Evolutionary conservation across 1,139 yeast species (phyloP), one percentile per base, ranked within the genome.

Genomic region (Debaryomyces nepalensis): DNA sequence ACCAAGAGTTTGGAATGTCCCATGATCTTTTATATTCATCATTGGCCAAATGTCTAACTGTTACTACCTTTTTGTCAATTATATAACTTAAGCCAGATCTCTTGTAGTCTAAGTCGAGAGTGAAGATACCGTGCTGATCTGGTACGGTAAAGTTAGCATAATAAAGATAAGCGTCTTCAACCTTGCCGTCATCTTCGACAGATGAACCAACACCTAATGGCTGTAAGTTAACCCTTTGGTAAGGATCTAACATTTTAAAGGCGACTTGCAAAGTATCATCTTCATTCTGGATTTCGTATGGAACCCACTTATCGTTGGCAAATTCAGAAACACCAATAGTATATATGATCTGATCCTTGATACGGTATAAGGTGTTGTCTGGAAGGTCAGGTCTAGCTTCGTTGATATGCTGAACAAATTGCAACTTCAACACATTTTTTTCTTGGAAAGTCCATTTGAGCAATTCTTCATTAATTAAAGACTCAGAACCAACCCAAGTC

Each of bases 81-180:
- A 93, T 64, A 63, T 73, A 89, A 22, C 87, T 75, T 52, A 77
- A 73, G 6, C 98, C 98, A n/a, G 80, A 72, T 58, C 96, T 82
- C 63, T 80, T 79, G 70, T 91, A 91, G 55, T 86, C 86, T 39
- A 87, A 75, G 49, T 79, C 78, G 64, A 89, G 89, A 3, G 97
- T 88, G 67, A 90, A 95, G 79, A 93, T 87, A 44, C 99, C 99
- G 61, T 93, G 96, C 59, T 91, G 97, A 63, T 93, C 98, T 16
- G 99, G 99, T 37, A 90, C 68, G 42, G 77, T 77, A 65, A 95
- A 89, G 46, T 68, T 63, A 33, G 62, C 68, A 44, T 42, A 63
- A 54, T 69, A 73, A 21, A 61, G 60, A 47, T 49, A 66, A 18
- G 68, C 50, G 38, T 76, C 76, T 20, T 70, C 69, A 2, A 77